These are phyloP conservation scores for Paracorniculantispora psalliotae DNA, from an alignment of 2,329 filamentous ascomycete genomes.

Conservation along the genomic window DNA sequence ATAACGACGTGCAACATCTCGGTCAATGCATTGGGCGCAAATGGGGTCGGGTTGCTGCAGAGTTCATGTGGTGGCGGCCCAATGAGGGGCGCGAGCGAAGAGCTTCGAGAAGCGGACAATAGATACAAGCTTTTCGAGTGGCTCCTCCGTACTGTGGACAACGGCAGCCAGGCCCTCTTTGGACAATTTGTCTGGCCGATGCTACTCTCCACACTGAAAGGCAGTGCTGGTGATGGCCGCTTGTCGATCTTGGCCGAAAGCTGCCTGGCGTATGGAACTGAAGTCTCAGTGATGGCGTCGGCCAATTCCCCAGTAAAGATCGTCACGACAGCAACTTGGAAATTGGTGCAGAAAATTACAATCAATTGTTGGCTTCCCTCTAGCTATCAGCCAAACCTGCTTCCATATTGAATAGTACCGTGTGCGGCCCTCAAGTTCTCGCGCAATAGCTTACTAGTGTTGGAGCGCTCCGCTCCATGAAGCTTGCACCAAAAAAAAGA, in stretches of 20 bases:
- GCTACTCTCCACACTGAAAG: not conserved
- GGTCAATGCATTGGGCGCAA: slow-evolving; percentile 5
- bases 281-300: too few relatives aligned
- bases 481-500: too few relatives aligned
- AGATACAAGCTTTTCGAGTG: not conserved
- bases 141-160: not conserved
- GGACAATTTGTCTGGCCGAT: not conserved
- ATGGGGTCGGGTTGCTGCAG: not conserved
- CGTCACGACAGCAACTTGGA: too few relatives aligned
- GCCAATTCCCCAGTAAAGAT: too few relatives aligned
- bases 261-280: not conserved
- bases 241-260: not conserved
- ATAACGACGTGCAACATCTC: not conserved
- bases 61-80: not conserved
- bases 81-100: not conserved
- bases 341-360: too few relatives aligned
- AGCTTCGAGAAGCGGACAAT: not conserved
- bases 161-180: not conserved
- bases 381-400: too few relatives aligned
- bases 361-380: too few relatives aligned
- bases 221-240: not conserved
- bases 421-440: too few relatives aligned
- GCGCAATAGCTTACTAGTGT: too few relatives aligned
- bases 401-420: too few relatives aligned
- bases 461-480: too few relatives aligned